Conservation (phyloP, 495 filamentous ascomycete species). For the Pyronema omphalodes region DNA sequence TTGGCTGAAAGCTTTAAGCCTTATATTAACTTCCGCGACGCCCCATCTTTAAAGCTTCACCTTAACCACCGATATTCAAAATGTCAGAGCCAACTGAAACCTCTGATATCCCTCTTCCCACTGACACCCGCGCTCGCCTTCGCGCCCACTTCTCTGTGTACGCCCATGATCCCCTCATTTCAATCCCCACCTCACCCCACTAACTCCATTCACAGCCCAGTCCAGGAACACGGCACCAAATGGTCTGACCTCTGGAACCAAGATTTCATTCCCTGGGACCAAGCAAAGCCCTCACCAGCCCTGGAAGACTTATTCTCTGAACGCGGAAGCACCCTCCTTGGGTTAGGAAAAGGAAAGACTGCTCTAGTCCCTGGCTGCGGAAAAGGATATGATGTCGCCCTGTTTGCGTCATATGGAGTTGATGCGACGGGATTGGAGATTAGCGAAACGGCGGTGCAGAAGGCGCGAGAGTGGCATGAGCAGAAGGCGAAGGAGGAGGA, state of each 20-base stretch:
- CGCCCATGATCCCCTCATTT: neutral
- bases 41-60: too few relatives aligned
- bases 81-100: too few relatives aligned
- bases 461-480: constrained; percentile 15
- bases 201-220: constrained; percentile 7
- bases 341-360: constrained; percentile 22
- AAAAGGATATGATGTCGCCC: constrained; percentile 26
- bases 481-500: constrained; percentile 8
- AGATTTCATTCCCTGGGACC: constrained; percentile 41
- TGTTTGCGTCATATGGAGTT: constrained; percentile 26
- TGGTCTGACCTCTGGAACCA: constrained; percentile 44
- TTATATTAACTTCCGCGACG: too few relatives aligned
- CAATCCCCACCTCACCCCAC: neutral
- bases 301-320: constrained; percentile 38
- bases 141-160: neutral
- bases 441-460: constrained; percentile 18
- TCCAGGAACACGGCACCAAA: constrained; percentile 10
- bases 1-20: too few relatives aligned
- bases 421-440: constrained; percentile 26
- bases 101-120: neutral
- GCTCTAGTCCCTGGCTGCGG: constrained; percentile 30
- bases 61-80: too few relatives aligned
- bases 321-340: constrained; percentile 15
- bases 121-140: neutral
- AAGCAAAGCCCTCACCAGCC: constrained; percentile 41